Base-by-base conservation (phyloP, 1,139 yeast species). In the Kodamaea arcana region DNA sequence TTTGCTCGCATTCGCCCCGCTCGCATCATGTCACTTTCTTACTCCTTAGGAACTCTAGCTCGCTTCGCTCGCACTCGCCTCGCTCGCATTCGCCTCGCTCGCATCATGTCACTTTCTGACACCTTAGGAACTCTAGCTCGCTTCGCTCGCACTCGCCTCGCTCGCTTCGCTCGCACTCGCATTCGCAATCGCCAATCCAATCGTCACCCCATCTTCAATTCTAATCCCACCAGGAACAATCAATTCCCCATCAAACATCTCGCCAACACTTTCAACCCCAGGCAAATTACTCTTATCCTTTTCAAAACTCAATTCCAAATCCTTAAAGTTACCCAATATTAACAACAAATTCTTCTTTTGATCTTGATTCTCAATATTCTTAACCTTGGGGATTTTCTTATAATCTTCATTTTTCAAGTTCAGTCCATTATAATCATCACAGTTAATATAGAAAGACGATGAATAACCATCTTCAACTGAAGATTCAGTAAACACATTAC, bases 381-480 rank as follows among this genome's bases (percentile, higher is more conserved):
- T 38, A 37, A 52, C 37, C 29, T 34, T 29, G 21, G 41, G 43
- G 18, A 40, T 43, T 35, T 32, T 38, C 17, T 28, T 43, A 47
- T 35, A 31, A 31, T 38, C 41, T 6, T 45, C 46, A 13, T 44
- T 39, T 23, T 42, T 43, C 15, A 54, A 52, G 31, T 63, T 60
- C 12, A 28, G 24, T 30, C 51, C 56, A 50, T 69, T 79, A 52
- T 67, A 80, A 38, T 81, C 86, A 30, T 84, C 86, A 48, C 88
- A 71, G 39, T 80, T 75, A 12, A 80, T 74, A 57, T 74, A 83
- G 1, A 83, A 56, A 3, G 88, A 72, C 43, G 76, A 77, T 1
- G 81, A 68, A 54, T 87, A 88, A 0, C 95, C 95, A 5, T 78
- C 78, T 9, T 77, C 69, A 34, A 69, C 70, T 3, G 82, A 67